These are phyloP conservation scores for Eucalyptus pauciflora DNA, from an alignment of 345 rosid genomes.

Conservation along the genomic window DNA sequence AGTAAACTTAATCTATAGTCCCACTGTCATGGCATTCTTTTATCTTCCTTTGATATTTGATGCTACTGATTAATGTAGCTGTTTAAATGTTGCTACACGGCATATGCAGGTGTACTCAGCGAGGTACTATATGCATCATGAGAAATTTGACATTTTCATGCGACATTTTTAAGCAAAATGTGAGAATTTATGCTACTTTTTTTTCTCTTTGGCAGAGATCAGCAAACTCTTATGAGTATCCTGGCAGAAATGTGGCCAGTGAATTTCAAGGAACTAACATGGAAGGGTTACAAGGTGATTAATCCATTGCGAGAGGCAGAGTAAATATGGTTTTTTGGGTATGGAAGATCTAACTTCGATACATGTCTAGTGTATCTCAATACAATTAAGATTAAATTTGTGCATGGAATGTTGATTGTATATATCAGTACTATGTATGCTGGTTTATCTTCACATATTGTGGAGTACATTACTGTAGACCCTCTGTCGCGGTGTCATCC, in stretches of 20 bases:
- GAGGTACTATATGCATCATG: not conserved
- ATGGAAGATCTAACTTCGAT: not conserved
- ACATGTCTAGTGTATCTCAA: not conserved
- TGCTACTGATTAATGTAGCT: not conserved
- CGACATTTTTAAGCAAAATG: not conserved
- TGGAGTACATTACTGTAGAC: not conserved
- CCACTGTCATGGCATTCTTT: not conserved
- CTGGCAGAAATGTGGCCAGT: not conserved
- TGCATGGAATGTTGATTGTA: not conserved
- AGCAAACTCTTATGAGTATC: not conserved
- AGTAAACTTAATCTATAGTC: not conserved
- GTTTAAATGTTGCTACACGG: not conserved
- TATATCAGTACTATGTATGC: not conserved
- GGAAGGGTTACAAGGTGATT: not conserved
- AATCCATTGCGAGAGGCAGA: not conserved
- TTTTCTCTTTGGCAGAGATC: not conserved
- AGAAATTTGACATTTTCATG: not conserved
- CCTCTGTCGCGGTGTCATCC: not conserved
- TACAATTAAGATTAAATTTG: not conserved
- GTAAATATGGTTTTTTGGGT: not conserved
- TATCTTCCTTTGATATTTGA: not conserved
- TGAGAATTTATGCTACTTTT: not conserved
- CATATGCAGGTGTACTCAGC: not conserved
- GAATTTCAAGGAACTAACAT: not conserved
- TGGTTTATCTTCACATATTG: not conserved